Percentiles rank a stretch among this genome's conserved stretches.
phyloP scores from a whole-genome alignment of 352 stramenopile species.

The Phytophthora foliorum region DNA sequence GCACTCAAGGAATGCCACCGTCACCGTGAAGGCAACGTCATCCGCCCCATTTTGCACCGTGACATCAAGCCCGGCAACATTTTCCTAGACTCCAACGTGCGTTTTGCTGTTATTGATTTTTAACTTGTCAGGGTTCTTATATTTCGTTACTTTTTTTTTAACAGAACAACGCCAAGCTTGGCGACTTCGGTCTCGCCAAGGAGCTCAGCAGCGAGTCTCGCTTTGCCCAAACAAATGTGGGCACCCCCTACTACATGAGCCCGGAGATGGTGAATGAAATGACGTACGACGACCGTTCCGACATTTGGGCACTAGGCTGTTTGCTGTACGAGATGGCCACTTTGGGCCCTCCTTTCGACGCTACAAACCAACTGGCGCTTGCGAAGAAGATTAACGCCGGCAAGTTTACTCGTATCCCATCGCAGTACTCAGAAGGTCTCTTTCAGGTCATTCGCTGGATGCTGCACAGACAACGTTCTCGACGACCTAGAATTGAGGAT shows the following conservation, averaged over 20 bases:
- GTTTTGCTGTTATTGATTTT: slow-evolving; percentile 2
- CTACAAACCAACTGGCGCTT: slow-evolving; percentile 92
- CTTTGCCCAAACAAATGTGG: slow-evolving; percentile 93
- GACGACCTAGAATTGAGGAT: slow-evolving; percentile 87
- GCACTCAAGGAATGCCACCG: slow-evolving; percentile 93
- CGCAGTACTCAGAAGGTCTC: slow-evolving; percentile 92
- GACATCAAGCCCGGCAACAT: slow-evolving; percentile 95
- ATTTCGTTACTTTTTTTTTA: background rate
- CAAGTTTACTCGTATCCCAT: slow-evolving; percentile 92
- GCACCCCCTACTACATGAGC: slow-evolving; percentile 95
- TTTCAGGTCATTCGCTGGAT: slow-evolving; percentile 93
- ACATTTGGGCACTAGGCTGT: slow-evolving; percentile 93
- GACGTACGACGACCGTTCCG: slow-evolving; percentile 93
- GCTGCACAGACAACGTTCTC: slow-evolving; percentile 87
- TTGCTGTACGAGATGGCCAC: slow-evolving; percentile 94
- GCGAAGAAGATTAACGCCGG: slow-evolving; percentile 95
- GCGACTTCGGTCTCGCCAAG: slow-evolving; percentile 93
- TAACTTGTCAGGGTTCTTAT: background rate
- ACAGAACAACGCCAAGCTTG: slow-evolving; percentile 93
- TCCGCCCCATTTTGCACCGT: slow-evolving; percentile 90
- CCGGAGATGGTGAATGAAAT: slow-evolving; percentile 94
- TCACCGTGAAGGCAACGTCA: slow-evolving; percentile 82
- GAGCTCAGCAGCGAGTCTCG: slow-evolving; percentile 92
- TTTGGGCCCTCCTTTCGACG: slow-evolving; percentile 92
- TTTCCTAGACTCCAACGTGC: slow-evolving; percentile 91